phyloP scores from a whole-genome alignment of 257 asterid species.

The Lantana camara region DNA sequence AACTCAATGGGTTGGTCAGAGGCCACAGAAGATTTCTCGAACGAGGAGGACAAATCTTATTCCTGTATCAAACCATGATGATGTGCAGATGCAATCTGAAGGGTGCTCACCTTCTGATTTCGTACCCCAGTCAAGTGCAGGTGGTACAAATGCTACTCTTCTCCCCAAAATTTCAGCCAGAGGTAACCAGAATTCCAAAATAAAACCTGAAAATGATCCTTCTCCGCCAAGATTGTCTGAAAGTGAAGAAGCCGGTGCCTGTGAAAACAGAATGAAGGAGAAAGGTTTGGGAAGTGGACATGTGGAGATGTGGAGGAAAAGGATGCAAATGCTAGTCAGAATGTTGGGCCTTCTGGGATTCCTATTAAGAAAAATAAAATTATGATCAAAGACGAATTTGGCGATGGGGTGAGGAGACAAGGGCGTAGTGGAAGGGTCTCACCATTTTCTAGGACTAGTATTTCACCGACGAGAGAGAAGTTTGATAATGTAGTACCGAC shows the following conservation, averaged over 20 bases:
- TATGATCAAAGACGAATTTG: conserved; percentile 65
- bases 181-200: conserved; percentile 55
- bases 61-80: conserved; percentile 86
- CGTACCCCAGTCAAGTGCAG: conserved; percentile 60
- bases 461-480: conserved; percentile 77
- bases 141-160: conserved; percentile 56
- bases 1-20: conserved; percentile 97
- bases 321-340: conserved; percentile 51
- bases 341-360: conserved; percentile 50
- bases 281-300: conserved; percentile 51
- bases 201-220: conserved; percentile 56
- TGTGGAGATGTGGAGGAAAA: conserved; percentile 69
- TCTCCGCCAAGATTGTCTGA: conserved; percentile 86
- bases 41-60: conserved; percentile 87
- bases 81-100: conserved; percentile 71
- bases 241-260: conserved; percentile 93
- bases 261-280: conserved; percentile 67
- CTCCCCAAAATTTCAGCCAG: conserved; percentile 53
- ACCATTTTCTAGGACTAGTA: conserved; percentile 80
- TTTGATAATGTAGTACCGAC: conserved; percentile 58
- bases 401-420: conserved; percentile 89
- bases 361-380: conserved; percentile 64
- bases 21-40: conserved; percentile 93
- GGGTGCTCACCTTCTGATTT: conserved; percentile 83
- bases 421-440: conserved; percentile 87